Evolutionary conservation across 2,329 filamentous ascomycete genomes (phyloP).

Genomic region (Amesomyces nigricolor): DNA sequence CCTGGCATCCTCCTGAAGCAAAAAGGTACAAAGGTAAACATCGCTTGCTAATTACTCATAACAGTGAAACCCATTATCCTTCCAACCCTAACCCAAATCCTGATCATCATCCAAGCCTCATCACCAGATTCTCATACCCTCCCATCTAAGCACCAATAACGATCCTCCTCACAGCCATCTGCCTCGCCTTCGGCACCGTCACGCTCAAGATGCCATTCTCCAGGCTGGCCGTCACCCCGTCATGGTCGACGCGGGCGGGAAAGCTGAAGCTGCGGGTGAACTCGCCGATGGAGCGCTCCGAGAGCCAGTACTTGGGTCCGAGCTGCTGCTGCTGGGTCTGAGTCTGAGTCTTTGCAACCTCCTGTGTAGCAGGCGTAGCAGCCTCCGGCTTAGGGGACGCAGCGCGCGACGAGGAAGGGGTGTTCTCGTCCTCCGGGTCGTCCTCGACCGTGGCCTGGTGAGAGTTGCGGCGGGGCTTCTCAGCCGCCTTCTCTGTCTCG

Average conservation of each 20-base stretch:
- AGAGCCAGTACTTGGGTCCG: constrained; percentile 60
- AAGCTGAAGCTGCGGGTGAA: constrained; percentile 66
- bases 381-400: background rate
- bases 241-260: constrained; percentile 57
- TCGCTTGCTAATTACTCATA: too few species aligned
- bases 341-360: background rate
- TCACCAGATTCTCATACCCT: too few species aligned
- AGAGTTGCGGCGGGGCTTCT: constrained; percentile 23
- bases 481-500: background rate
- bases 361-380: background rate
- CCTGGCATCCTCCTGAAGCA: background rate
- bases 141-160: constrained; percentile 31
- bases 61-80: too few species aligned
- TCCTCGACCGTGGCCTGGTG: constrained; percentile 64
- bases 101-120: too few species aligned
- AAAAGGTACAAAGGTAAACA: background rate
- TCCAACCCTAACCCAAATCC: too few species aligned
- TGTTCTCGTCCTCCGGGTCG: constrained; percentile 36
- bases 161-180: constrained; percentile 51
- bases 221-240: constrained; percentile 55
- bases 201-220: constrained; percentile 62
- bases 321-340: constrained; percentile 34
- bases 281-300: constrained; percentile 60
- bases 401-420: constrained; percentile 1
- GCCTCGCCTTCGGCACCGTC: constrained; percentile 60